These are phyloP conservation scores for Chaetomiaceae sp. DNA, from an alignment of 2,329 filamentous ascomycete species.

Conservation along the genomic window DNA sequence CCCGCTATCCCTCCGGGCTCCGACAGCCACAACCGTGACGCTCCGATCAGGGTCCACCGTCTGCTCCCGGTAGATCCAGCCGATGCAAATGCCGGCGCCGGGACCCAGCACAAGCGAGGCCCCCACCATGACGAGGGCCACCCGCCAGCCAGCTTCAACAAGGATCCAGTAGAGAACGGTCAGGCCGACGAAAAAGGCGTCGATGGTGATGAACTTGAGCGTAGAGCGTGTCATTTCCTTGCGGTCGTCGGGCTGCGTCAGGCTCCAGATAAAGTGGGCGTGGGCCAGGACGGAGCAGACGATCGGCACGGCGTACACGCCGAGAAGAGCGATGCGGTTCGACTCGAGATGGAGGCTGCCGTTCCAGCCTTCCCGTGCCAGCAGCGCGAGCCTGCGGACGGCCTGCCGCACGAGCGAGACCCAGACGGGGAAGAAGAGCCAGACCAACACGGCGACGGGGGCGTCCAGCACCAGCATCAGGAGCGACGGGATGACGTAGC, in stretches of 20 bases:
- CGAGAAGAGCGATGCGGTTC: slow-evolving; percentile 33
- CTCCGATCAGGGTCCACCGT: slow-evolving; percentile 20
- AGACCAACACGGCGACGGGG: slow-evolving; percentile 37
- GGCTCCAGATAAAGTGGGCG: slow-evolving; percentile 37
- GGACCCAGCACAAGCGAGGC: slow-evolving; percentile 32
- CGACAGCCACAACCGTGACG: slow-evolving; percentile 27
- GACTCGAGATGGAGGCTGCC: slow-evolving; percentile 40
- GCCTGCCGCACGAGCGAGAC: slow-evolving; percentile 40
- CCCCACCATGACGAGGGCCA: slow-evolving; percentile 26
- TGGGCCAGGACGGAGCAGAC: slow-evolving; percentile 41
- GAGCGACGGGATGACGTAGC: slow-evolving; percentile 43
- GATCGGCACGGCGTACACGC: slow-evolving; percentile 44
- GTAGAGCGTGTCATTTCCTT: slow-evolving; percentile 46
- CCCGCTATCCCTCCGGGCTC: slow-evolving; percentile 15
- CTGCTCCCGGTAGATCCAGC: slow-evolving; percentile 31
- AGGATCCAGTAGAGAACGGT: slow-evolving; percentile 51
- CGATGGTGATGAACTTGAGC: slow-evolving; percentile 43
- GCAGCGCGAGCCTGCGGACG: slow-evolving; percentile 29
- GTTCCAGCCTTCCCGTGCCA: slow-evolving; percentile 11
- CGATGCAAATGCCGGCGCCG: slow-evolving; percentile 34
- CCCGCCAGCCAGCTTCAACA: slow-evolving; percentile 44
- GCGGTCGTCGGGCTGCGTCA: slow-evolving; percentile 41
- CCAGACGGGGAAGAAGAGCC: slow-evolving; percentile 50
- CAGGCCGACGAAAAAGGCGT: slow-evolving; percentile 40
- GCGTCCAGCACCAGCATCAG: slow-evolving; percentile 42